Percentiles rank a stretch among this genome's conserved stretches.
These are phyloP conservation scores for Colletotrichum coccodes DNA, from an alignment of 2,329 filamentous ascomycete species.

Conservation along the genomic window DNA sequence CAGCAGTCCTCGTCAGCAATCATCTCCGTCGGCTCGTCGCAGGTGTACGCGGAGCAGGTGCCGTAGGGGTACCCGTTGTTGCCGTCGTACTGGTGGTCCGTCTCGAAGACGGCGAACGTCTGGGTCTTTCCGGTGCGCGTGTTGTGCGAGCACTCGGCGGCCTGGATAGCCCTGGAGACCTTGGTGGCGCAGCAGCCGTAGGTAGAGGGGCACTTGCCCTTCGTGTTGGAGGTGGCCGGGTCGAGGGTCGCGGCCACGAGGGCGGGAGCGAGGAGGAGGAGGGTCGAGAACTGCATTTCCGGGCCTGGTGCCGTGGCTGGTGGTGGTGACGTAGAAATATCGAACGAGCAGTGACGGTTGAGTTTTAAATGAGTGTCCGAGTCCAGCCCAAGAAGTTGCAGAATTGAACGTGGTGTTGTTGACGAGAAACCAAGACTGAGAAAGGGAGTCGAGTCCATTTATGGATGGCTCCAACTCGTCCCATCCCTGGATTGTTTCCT, in stretches of 20 bases:
- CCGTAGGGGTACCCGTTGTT: conserved; percentile 26
- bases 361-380: not conserved
- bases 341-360: not conserved
- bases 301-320: not conserved
- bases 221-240: conserved; percentile 30
- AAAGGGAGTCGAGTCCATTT: not conserved
- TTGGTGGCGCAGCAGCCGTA: conserved; percentile 29
- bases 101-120: conserved; percentile 31
- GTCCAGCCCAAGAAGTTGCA: not conserved
- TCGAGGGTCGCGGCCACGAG: conserved; percentile 28
- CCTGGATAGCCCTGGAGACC: conserved; percentile 31
- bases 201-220: conserved; percentile 23
- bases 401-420: not conserved
- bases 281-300: conserved; percentile 13
- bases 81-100: conserved; percentile 26
- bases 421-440: not conserved
- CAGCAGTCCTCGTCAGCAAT: conserved; percentile 24
- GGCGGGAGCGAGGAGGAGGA: conserved; percentile 22
- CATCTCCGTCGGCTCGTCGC: conserved; percentile 21
- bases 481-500: not conserved
- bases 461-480: not conserved
- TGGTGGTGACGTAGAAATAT: not conserved
- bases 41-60: conserved; percentile 29
- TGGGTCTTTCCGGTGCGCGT: conserved; percentile 28
- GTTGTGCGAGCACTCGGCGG: conserved; percentile 32